These are phyloP conservation scores for Colletotrichum neosansevieriae DNA, from an alignment of 2,329 filamentous ascomycete species.

Conservation along the genomic window DNA sequence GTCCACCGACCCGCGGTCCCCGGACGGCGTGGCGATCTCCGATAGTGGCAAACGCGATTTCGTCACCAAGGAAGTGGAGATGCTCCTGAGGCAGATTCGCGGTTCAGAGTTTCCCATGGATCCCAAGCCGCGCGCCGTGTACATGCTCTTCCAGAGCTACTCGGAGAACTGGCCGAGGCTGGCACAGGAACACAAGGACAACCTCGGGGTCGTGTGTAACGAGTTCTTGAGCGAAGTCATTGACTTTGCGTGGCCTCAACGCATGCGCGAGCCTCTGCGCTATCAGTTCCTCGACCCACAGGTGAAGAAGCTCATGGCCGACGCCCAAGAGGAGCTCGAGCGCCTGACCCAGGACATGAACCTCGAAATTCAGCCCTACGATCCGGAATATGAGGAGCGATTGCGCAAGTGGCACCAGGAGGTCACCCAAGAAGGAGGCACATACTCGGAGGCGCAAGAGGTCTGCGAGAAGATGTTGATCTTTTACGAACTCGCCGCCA, in stretches of 20 bases:
- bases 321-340: constrained; percentile 59
- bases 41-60: constrained; percentile 61
- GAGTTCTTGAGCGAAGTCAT: constrained; percentile 65
- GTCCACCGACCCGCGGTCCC: constrained; percentile 25
- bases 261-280: constrained; percentile 64
- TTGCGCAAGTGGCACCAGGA: constrained; percentile 60
- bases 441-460: constrained; percentile 64
- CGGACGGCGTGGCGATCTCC: constrained; percentile 45
- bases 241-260: constrained; percentile 61
- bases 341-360: constrained; percentile 63
- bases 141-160: constrained; percentile 67
- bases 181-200: constrained; percentile 66
- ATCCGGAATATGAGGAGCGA: constrained; percentile 65
- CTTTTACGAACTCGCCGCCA: constrained; percentile 65
- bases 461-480: constrained; percentile 68
- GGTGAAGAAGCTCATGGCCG: constrained; percentile 60
- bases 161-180: constrained; percentile 65
- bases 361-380: constrained; percentile 65
- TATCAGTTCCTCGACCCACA: constrained; percentile 62
- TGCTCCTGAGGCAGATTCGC: constrained; percentile 61
- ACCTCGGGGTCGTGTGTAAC: constrained; percentile 65
- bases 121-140: constrained; percentile 64
- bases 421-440: constrained; percentile 56
- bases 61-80: constrained; percentile 61
- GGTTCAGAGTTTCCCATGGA: constrained; percentile 66